Conservation (phyloP, 2,329 filamentous ascomycete species). For the Pseudopithomyces maydicus region DNA sequence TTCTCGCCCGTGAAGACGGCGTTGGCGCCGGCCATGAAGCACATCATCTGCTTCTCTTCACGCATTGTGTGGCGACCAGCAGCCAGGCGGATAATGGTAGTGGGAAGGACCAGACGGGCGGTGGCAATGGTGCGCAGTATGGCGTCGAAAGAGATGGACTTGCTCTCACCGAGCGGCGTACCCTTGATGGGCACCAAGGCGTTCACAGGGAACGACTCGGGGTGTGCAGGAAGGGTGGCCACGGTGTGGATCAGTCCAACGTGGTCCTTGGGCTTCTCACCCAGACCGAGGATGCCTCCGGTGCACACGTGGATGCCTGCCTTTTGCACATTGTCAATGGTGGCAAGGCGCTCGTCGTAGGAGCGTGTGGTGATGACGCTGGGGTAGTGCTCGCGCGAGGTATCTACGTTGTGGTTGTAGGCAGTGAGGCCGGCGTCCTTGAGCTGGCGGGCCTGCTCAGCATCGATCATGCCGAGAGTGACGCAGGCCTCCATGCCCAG, state of each 20-base stretch:
- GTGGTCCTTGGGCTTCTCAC: constrained; percentile 78
- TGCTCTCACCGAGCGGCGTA: constrained; percentile 77
- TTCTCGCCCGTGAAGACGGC: constrained; percentile 96
- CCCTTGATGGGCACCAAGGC: constrained; percentile 89
- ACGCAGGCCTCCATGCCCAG: constrained; percentile 92
- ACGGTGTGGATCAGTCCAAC: constrained; percentile 84
- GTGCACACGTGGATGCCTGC: constrained; percentile 91
- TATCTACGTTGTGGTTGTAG: constrained; percentile 95
- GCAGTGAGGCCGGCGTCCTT: constrained; percentile 85
- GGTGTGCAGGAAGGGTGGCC: constrained; percentile 77
- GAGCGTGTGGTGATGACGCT: constrained; percentile 82
- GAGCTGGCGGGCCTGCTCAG: constrained; percentile 77
- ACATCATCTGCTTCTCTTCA: constrained; percentile 87
- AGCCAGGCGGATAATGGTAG: constrained; percentile 84
- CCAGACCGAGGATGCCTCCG: constrained; percentile 84
- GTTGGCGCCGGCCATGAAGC: constrained; percentile 89
- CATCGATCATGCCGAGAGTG: constrained; percentile 92
- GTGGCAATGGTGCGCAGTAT: constrained; percentile 84
- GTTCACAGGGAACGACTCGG: constrained; percentile 90
- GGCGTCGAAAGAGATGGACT: constrained; percentile 75
- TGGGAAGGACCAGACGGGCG: constrained; percentile 80
- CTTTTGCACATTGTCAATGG: constrained; percentile 78
- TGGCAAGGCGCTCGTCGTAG: constrained; percentile 85
- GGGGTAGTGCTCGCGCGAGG: constrained; percentile 86
- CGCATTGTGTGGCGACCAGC: constrained; percentile 82